Evolutionary conservation across 306 rosid species (phyloP), one percentile per base, ranked within the genome.

Genomic region (Malus orientalis): DNA sequence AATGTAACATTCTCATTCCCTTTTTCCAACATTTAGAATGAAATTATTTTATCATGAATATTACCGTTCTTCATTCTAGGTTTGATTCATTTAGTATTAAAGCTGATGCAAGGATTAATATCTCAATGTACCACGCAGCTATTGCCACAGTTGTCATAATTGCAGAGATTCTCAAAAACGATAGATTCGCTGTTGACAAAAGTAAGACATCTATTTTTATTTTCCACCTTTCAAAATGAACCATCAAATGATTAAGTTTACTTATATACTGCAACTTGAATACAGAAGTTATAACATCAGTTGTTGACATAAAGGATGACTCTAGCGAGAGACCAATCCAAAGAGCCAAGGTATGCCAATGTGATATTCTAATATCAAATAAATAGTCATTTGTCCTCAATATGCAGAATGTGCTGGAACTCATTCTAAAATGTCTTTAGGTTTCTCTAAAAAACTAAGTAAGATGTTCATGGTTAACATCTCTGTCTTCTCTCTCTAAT

Each of bases 261-360:
- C 11, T 55, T 33, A 45, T 9, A 3, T 74, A 51, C 33, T 36
- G 3, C 40, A 47, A 16, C 47, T 12, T 59, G 11, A 36, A 38
- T 11, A 61, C 80, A 85, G 84, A 85, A 82, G 79, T 81, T 45
- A 64, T 79, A 80, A 85, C 88, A 14, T 85, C 85, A 45, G 72
- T 83, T 60, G 85, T 85, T 51, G 80, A 85, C 47, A 81, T 85
- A 78, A 81, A 79, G 74, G 88, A 85, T 57, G 88, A 85, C 51
- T 70, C 83, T 11, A 76, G 88, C 76, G 85, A 85, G 20, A 67
- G 88, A 67, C 81, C 85, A n/a, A 78, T 81, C 59, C 77, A 74
- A 11, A 74, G 42, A 25, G 77, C 77, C 69, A 74, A 74, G 44
- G 77, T 60, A 60, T 74, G 27, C 44, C 69, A 11, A 25, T 3